Conservation (phyloP, 139 green algal species). For the Micractinium conductrix region DNA sequence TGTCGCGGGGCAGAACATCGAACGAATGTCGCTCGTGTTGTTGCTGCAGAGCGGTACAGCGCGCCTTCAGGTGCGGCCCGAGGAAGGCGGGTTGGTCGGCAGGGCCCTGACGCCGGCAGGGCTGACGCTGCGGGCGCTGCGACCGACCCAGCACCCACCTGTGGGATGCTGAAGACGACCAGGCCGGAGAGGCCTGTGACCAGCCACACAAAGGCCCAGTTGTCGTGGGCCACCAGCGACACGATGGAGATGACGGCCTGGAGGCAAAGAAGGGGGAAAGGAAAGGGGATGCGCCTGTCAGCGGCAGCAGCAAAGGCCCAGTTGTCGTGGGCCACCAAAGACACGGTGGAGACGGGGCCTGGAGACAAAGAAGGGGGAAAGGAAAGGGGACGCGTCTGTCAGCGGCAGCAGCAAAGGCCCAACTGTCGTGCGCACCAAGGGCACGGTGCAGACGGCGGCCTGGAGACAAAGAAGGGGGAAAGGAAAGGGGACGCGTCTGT, state of each 20-base stretch:
- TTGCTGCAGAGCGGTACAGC: too few relatives aligned
- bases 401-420: neutral
- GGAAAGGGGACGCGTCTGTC: neutral
- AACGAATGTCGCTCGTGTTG: too few relatives aligned
- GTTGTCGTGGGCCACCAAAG: too few relatives aligned
- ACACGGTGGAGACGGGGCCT: neutral
- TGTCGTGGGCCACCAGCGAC: slow-evolving; percentile 32
- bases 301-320: too few relatives aligned
- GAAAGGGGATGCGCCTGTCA: neutral
- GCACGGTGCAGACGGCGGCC: too few relatives aligned
- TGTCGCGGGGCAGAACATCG: too few relatives aligned
- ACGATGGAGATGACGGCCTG: slow-evolving; percentile 47
- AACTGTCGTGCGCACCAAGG: too few relatives aligned
- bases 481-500: neutral
- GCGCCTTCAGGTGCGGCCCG: too few relatives aligned
- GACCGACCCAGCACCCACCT: slow-evolving; percentile 3
- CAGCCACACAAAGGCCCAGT: slow-evolving; percentile 44
- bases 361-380: neutral
- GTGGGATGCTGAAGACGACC: slow-evolving; percentile 30
- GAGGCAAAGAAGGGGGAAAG: neutral
- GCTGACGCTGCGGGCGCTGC: too few relatives aligned
- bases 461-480: neutral
- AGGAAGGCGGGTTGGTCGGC: too few relatives aligned
- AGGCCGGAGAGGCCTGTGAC: slow-evolving; percentile 32
- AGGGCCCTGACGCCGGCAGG: too few relatives aligned